Conservation (phyloP, 129 eudicot genomes). For the Lactuca saligna region DNA sequence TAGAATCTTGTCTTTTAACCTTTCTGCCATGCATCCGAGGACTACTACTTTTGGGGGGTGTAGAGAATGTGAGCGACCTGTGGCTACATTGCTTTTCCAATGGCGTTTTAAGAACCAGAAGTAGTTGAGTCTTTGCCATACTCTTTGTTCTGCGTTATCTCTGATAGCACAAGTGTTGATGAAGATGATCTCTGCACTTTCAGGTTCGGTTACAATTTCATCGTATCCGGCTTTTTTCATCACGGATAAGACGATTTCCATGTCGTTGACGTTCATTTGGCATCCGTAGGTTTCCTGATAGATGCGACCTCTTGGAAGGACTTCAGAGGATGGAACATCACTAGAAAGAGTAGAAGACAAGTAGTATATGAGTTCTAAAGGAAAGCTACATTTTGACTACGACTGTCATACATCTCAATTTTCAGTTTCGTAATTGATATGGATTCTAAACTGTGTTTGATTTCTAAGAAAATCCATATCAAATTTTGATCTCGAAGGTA, state of each 20-base stretch:
- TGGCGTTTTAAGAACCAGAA: conserved; percentile 96
- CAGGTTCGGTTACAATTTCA: conserved; percentile 75
- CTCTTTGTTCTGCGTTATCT: conserved; percentile 95
- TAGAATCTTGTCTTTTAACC: conserved; percentile 90
- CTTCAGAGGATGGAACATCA: conserved; percentile 40
- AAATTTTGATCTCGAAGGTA: background rate
- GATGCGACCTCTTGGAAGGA: conserved; percentile 76
- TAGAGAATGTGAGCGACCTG: conserved; percentile 70
- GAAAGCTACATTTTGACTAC: background rate
- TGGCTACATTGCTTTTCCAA: conserved; percentile 87
- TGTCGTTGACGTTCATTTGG: conserved; percentile 97
- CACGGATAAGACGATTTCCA: conserved; percentile 93
- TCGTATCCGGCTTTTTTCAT: conserved; percentile 94
- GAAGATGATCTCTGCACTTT: conserved; percentile 93
- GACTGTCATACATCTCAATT: background rate
- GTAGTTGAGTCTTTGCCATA: conserved; percentile 96
- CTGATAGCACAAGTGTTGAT: conserved; percentile 96
- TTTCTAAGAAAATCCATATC: background rate
- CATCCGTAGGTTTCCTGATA: conserved; percentile 99
- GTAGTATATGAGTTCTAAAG: background rate
- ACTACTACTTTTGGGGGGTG: conserved; percentile 99
- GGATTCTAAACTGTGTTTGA: background rate
- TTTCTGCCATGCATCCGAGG: conserved; percentile 98
- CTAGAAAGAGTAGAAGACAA: conserved; percentile 35
- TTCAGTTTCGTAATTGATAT: background rate